Conservation (phyloP, 805 yeast species). For the Sungouiozyma intestinalis region DNA sequence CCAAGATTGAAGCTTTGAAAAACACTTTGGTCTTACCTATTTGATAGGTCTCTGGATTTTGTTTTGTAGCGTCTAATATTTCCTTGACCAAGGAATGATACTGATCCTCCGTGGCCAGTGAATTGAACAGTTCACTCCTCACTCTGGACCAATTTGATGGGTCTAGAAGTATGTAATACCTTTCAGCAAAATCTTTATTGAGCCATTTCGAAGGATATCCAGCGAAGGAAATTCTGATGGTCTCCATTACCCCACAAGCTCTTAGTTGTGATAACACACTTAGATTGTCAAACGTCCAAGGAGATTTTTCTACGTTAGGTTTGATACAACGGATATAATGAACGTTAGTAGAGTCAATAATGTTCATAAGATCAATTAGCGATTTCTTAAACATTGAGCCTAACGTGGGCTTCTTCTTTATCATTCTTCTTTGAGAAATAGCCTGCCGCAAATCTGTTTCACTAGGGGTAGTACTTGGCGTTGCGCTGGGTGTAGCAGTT, state of each 20-base stretch:
- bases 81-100: slow-evolving; percentile 43
- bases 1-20: slow-evolving; percentile 94
- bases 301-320: slow-evolving; percentile 86
- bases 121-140: slow-evolving; percentile 20
- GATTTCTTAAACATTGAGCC: slow-evolving; percentile 93
- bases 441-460: slow-evolving; percentile 34
- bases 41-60: slow-evolving; percentile 61
- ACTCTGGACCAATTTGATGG: slow-evolving; percentile 58
- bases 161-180: slow-evolving; percentile 74
- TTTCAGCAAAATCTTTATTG: slow-evolving; percentile 81
- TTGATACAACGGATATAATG: slow-evolving; percentile 96
- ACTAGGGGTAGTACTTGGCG: slow-evolving; percentile 25
- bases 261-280: slow-evolving; percentile 95
- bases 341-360: slow-evolving; percentile 88
- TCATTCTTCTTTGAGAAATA: slow-evolving; percentile 29
- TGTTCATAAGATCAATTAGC: slow-evolving; percentile 81
- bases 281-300: slow-evolving; percentile 91
- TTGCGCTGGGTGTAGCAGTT: background rate
- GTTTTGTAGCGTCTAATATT: slow-evolving; percentile 53
- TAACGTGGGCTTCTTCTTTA: slow-evolving; percentile 76
- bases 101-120: background rate
- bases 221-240: slow-evolving; percentile 92
- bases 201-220: slow-evolving; percentile 97
- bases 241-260: slow-evolving; percentile 97
- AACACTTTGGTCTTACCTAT: slow-evolving; percentile 89